These are phyloP conservation scores for Leavenworthia alabamica DNA, from an alignment of 345 rosid genomes.

Conservation along the genomic window DNA sequence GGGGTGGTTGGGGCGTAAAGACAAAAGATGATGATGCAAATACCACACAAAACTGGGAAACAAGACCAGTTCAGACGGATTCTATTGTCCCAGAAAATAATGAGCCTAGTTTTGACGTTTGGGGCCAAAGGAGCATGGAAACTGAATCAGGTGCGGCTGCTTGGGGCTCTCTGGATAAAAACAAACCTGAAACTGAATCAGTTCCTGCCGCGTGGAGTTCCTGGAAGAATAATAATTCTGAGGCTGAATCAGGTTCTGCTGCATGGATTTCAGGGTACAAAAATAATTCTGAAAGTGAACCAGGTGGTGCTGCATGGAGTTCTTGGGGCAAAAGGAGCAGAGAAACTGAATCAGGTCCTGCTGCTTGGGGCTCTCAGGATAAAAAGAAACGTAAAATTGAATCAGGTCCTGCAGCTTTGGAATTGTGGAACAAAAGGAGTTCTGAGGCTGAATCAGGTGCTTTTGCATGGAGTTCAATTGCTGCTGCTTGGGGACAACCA, in stretches of 20 bases:
- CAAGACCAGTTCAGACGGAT: conserved; percentile 14
- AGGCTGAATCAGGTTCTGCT: conserved; percentile 2
- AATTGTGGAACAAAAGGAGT: conserved; percentile 1
- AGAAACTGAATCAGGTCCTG: background rate
- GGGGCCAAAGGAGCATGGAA: conserved; percentile 9
- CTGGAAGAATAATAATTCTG: conserved; percentile 3
- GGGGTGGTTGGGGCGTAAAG: conserved; percentile 32
- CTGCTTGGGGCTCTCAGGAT: background rate
- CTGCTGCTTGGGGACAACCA: conserved; percentile 39
- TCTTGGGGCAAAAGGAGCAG: no score
- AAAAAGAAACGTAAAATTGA: background rate
- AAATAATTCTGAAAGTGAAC: background rate
- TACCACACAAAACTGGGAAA: conserved; percentile 25
- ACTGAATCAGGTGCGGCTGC: conserved; percentile 20
- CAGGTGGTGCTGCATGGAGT: background rate
- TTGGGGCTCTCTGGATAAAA: background rate
- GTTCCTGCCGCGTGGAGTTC: conserved; percentile 29
- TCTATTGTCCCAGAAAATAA: conserved; percentile 1
- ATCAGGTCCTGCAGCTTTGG: background rate
- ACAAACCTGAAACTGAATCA: background rate
- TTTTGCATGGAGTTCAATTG: background rate
- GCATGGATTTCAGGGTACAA: background rate
- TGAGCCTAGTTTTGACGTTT: conserved; percentile 19
- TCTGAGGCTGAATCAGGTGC: conserved; percentile 6
- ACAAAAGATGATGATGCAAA: conserved; percentile 28